Evolutionary conservation across 2,329 filamentous ascomycete species (phyloP), one percentile per base, ranked within the genome.

Genomic region (Exutisphaerella laricina): DNA sequence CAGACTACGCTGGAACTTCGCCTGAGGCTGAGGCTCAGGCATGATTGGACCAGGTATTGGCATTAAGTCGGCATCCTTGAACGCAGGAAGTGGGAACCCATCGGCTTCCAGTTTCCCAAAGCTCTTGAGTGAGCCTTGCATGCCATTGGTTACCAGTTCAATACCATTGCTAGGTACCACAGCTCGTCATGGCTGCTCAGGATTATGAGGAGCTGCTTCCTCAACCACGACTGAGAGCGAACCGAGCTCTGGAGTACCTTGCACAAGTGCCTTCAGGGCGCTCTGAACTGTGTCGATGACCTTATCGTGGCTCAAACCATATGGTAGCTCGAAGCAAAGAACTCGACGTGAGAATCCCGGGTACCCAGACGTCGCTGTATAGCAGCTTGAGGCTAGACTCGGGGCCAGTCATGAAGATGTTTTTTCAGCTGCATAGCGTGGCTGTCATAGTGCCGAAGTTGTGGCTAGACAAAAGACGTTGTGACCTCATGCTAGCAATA

Each of bases 351-450:
- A 50, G 34, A 50, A 54, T 43, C 8, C 45, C 41, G 6, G 49
- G 51, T 4, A 54, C 43, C 49, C 51, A 54, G 35, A 52, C 47
- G 34, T 54, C 49, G 47, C 48, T 54, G 41, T 51, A 48, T 4
- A 42, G 32, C 16, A 53, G 23, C 18, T 50, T 41, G 9, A 53
- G 39, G 8, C 29, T 38, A n/a, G 50, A 48, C 5, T 48, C 40
- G 12, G 50, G 47, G 2, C 47, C 50, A 16, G 44, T 44, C 16
- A 53, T 45, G 40, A 46, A 50, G 21, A 45, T 26, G 12, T 12
- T 26, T 26, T 26, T 26, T n/a, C n/a, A n/a, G n/a, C n/a, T n/a
- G n/a, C n/a, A n/a, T n/a, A n/a, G n/a, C n/a, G n/a, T n/a, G n/a
- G n/a, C n/a, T n/a, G n/a, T n/a, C n/a, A n/a, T n/a, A n/a, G n/a